These are phyloP conservation scores for Erythrobasidium hasegawianum DNA, from an alignment of 1,284 basidiomycete genomes.

Conservation along the genomic window DNA sequence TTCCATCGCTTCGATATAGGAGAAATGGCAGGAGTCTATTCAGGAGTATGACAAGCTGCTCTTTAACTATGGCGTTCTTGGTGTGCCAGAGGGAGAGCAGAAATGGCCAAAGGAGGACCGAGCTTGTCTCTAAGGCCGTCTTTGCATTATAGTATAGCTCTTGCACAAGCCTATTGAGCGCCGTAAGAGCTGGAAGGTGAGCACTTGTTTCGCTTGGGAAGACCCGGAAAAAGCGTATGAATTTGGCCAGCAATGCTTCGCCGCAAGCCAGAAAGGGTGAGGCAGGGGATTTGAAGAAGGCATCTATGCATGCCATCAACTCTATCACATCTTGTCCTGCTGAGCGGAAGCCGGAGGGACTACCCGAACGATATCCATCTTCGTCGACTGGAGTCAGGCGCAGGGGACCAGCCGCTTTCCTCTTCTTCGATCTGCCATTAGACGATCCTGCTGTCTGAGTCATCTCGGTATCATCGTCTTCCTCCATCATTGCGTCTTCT, in stretches of 20 bases:
- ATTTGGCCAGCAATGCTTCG: constrained; percentile 59
- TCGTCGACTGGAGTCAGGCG: neutral
- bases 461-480: constrained; percentile 28
- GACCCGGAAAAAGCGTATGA: constrained; percentile 62
- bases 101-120: constrained; percentile 60
- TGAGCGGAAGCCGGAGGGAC: neutral
- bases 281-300: constrained; percentile 36
- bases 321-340: constrained; percentile 38
- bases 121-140: constrained; percentile 59
- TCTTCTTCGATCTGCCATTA: constrained; percentile 15
- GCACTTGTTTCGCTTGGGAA: constrained; percentile 69
- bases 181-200: constrained; percentile 65
- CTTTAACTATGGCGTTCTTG: constrained; percentile 66
- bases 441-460: neutral
- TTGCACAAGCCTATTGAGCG: constrained; percentile 56
- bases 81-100: constrained; percentile 70
- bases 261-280: constrained; percentile 40
- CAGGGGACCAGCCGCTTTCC: neutral
- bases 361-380: neutral
- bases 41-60: constrained; percentile 60
- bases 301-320: constrained; percentile 38
- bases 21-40: constrained; percentile 69
- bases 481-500: constrained; percentile 49
- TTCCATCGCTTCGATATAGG: constrained; percentile 44
- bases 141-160: constrained; percentile 28